These are phyloP conservation scores for Neurospora sp. DNA, from an alignment of 495 filamentous ascomycete genomes.

Conservation along the genomic window DNA sequence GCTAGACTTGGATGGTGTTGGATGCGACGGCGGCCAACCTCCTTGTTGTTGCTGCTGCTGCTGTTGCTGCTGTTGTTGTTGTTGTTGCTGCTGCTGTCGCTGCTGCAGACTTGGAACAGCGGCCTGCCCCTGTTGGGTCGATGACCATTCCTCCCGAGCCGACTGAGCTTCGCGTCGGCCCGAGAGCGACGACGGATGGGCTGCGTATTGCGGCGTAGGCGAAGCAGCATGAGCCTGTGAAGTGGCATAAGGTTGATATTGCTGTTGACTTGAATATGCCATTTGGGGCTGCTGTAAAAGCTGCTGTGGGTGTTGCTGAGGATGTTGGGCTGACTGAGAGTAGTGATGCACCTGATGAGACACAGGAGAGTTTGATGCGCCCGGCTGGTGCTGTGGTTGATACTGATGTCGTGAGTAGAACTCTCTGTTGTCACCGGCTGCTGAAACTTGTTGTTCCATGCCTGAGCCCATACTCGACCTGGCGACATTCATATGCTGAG, in stretches of 20 bases:
- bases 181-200: constrained; percentile 12
- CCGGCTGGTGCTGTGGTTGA: constrained; percentile 21
- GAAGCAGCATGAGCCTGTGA: constrained; percentile 17
- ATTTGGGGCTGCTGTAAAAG: constrained; percentile 10
- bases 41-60: constrained; percentile 12
- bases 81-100: constrained; percentile 14
- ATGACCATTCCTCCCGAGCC: constrained; percentile 12
- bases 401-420: constrained; percentile 33
- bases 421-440: constrained; percentile 24
- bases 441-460: constrained; percentile 19
- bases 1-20: constrained; percentile 27
- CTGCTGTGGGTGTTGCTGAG: not conserved
- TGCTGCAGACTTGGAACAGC: constrained; percentile 8
- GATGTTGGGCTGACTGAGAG: constrained; percentile 20
- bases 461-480: constrained; percentile 22
- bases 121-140: constrained; percentile 5
- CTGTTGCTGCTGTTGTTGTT: constrained; percentile 14
- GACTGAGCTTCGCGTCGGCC: constrained; percentile 9
- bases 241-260: constrained; percentile 7
- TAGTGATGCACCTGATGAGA: constrained; percentile 32
- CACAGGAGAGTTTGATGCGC: constrained; percentile 30
- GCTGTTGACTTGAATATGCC: constrained; percentile 9
- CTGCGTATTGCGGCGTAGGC: constrained; percentile 17
- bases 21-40: constrained; percentile 27
- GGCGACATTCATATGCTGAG: constrained; percentile 26